phyloP scores from a whole-genome alignment of 768 basidiomycete genomes.

The Filobasidium wieringae region DNA sequence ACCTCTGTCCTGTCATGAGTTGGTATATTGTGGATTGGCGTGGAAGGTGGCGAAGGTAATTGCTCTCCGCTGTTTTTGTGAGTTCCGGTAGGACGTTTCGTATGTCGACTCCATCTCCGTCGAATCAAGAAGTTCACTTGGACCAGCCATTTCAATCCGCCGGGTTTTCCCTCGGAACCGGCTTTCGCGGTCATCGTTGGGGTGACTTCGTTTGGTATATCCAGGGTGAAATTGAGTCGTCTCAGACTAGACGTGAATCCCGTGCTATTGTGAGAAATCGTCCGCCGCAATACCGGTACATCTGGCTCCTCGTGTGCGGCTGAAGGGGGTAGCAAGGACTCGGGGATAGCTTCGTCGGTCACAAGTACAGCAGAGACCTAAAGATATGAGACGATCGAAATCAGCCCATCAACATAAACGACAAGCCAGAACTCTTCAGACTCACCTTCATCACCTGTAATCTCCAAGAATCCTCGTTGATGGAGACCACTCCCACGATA shows the following conservation, averaged over 20 bases:
- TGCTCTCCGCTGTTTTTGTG: neutral
- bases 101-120: neutral
- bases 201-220: slow-evolving; percentile 83
- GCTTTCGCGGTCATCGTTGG: slow-evolving; percentile 67
- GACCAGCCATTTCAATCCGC: slow-evolving; percentile 86
- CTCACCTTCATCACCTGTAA: slow-evolving; percentile 73
- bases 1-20: neutral
- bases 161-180: slow-evolving; percentile 40
- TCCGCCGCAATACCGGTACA: slow-evolving; percentile 49
- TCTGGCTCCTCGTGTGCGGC: slow-evolving; percentile 32
- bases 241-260: slow-evolving; percentile 60
- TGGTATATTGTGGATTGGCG: neutral
- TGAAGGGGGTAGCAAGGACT: slow-evolving; percentile 48
- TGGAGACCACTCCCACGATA: slow-evolving; percentile 70
- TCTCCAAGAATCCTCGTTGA: slow-evolving; percentile 61
- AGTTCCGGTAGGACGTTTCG: neutral
- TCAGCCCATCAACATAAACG: neutral
- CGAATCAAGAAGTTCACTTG: slow-evolving; percentile 67
- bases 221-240: slow-evolving; percentile 73
- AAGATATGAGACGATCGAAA: neutral
- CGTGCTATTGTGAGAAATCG: slow-evolving; percentile 76
- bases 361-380: slow-evolving; percentile 82
- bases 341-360: slow-evolving; percentile 59
- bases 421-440: slow-evolving; percentile 8
- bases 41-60: neutral